Conservation (phyloP, 2,329 filamentous ascomycete species). For the Chaetoscypha palmicola region DNA sequence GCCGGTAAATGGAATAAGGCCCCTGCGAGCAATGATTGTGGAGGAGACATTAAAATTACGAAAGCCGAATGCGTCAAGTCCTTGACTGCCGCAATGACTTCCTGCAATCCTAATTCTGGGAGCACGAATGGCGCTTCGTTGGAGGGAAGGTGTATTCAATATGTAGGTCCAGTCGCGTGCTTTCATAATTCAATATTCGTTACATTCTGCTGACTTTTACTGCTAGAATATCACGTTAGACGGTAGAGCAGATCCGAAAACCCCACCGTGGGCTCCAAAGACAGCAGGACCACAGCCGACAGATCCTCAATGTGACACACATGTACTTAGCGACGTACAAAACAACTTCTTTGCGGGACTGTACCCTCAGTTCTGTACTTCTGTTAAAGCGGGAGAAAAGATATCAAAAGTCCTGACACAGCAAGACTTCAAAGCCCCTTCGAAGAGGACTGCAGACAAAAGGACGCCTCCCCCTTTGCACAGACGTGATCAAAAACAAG, state of each 20-base stretch:
- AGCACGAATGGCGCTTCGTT: background rate
- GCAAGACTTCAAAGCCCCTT: background rate
- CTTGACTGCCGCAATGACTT: background rate
- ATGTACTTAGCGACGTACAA: background rate
- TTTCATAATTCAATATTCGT: background rate
- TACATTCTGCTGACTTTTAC: background rate
- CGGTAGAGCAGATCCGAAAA: background rate
- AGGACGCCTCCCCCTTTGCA: no score
- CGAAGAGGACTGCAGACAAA: no score
- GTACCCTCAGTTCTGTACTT: background rate
- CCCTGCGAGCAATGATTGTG: background rate
- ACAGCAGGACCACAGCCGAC: background rate
- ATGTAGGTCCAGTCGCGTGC: background rate
- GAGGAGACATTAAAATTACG: background rate
- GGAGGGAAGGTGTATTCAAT: constrained; percentile 1
- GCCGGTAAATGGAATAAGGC: background rate
- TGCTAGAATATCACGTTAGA: constrained; percentile 1
- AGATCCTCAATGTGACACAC: background rate
- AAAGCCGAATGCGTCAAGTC: background rate
- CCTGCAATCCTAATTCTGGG: background rate
- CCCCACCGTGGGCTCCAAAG: background rate
- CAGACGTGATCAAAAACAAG: no score
- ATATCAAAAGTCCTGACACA: background rate
- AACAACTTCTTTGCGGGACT: background rate
- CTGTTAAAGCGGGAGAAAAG: background rate